A percentile compares a stretch with the other conserved stretches of the same genome.
These are phyloP conservation scores for Metschnikowia gelsemii DNA, from an alignment of 805 yeast species.

Conservation along the genomic window DNA sequence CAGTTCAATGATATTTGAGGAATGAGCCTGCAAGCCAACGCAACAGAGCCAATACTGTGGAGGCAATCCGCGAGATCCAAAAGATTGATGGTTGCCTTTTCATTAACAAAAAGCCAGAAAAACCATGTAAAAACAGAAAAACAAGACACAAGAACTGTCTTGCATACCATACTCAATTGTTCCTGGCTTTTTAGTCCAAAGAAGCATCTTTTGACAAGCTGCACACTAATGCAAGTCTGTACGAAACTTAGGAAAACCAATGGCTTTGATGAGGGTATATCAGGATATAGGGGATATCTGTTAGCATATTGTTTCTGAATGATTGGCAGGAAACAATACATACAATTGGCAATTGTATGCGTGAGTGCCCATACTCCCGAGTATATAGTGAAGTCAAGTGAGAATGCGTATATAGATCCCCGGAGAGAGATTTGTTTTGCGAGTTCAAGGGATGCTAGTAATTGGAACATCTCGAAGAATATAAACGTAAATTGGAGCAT, in stretches of 20 bases:
- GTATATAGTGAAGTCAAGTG: conserved; percentile 17
- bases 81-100: conserved; percentile 14
- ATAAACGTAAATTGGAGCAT: conserved; percentile 6
- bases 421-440: conserved; percentile 4
- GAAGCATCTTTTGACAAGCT: conserved; percentile 4
- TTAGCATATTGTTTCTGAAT: conserved; percentile 11
- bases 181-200: conserved; percentile 8
- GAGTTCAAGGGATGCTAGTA: conserved; percentile 8
- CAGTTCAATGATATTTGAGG: conserved; percentile 19
- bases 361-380: conserved; percentile 14
- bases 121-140: neutral
- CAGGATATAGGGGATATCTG: conserved; percentile 16
- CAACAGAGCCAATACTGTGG: conserved; percentile 12
- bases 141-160: conserved; percentile 5
- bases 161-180: conserved; percentile 16
- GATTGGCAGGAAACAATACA: conserved; percentile 12
- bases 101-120: conserved; percentile 4
- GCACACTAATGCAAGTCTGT: conserved; percentile 1
- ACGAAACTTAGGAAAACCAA: neutral
- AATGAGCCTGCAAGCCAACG: conserved; percentile 15
- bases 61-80: conserved; percentile 19
- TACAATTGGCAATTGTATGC: conserved; percentile 8
- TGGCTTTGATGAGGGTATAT: neutral
- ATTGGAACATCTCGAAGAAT: conserved; percentile 12
- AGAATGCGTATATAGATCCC: conserved; percentile 9